Percentiles rank a stretch among this genome's conserved stretches.
These are phyloP conservation scores for Alternaria angustiovoidea DNA, from an alignment of 2,329 filamentous ascomycete genomes.

Conservation along the genomic window DNA sequence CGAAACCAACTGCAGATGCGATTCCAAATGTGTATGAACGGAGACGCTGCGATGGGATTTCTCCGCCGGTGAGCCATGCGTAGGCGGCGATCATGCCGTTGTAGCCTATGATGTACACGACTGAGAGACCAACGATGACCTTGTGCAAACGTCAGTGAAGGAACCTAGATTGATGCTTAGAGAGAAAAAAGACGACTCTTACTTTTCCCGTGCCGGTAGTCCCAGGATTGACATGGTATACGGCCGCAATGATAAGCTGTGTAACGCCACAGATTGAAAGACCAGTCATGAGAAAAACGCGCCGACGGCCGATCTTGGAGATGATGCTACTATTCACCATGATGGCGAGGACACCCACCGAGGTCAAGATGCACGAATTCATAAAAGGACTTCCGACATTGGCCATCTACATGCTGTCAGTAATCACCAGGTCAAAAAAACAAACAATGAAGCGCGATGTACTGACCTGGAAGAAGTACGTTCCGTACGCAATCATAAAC, in stretches of 20 bases:
- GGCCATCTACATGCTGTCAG: constrained; percentile 31
- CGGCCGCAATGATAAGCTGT: constrained; percentile 62
- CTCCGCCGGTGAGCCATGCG: constrained; percentile 66
- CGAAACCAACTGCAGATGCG: constrained; percentile 62
- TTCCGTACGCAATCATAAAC: constrained; percentile 52
- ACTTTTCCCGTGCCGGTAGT: constrained; percentile 53
- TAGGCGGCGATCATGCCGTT: constrained; percentile 65
- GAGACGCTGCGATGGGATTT: constrained; percentile 65
- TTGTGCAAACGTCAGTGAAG: constrained; percentile 8
- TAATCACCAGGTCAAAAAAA: accelerated
- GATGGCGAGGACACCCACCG: constrained; percentile 63
- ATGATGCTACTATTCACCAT: constrained; percentile 63
- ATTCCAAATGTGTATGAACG: constrained; percentile 66
- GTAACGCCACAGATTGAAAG: constrained; percentile 63
- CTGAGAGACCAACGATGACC: constrained; percentile 62
- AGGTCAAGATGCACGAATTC: constrained; percentile 64
- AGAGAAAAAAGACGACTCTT: background rate
- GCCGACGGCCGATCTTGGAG: constrained; percentile 62
- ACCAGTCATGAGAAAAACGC: constrained; percentile 62
- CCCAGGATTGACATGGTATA: constrained; percentile 59
- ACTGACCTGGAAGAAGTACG: constrained; percentile 42
- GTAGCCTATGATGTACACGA: constrained; percentile 64
- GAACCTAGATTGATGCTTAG: background rate
- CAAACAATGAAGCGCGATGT: too few species aligned
- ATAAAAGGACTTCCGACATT: constrained; percentile 57